Conservation (phyloP, 192 early-diverging fungal species). For the Chytriomyces confervae region DNA sequence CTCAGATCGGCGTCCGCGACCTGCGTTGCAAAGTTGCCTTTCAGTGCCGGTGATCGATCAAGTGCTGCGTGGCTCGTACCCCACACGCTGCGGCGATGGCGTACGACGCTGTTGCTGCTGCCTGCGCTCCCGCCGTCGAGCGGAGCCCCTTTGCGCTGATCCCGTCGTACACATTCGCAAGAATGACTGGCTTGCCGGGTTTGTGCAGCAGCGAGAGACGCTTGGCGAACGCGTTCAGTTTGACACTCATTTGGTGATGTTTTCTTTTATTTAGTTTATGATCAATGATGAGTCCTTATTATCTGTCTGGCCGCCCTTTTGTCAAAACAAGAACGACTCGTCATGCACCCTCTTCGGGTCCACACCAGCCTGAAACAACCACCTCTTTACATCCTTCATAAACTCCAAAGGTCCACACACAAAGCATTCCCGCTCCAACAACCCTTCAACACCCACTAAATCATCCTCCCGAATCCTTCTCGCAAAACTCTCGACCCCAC, state of each 20-base stretch:
- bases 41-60: too few relatives aligned
- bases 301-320: not conserved
- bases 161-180: slow-evolving; percentile 29
- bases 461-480: slow-evolving; percentile 4
- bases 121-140: slow-evolving; percentile 34
- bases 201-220: slow-evolving; percentile 11
- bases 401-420: slow-evolving; percentile 18
- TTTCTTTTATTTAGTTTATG: too few relatives aligned
- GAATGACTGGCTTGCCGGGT: slow-evolving; percentile 11
- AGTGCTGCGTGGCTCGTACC: too few relatives aligned
- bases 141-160: slow-evolving; percentile 10
- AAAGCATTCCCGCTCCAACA: slow-evolving; percentile 3
- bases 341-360: not conserved
- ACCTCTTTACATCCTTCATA: slow-evolving; percentile 13
- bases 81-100: slow-evolving; percentile 49
- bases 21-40: too few relatives aligned
- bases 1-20: slow-evolving; percentile 47
- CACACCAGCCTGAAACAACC: not conserved
- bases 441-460: not conserved
- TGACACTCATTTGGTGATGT: too few relatives aligned
- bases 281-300: too few relatives aligned
- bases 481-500: not conserved
- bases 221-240: not conserved
- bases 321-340: not conserved
- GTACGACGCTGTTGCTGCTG: slow-evolving; percentile 47